These are phyloP conservation scores for Daedaleopsis sinensis DNA, from an alignment of 768 basidiomycete species.

Conservation along the genomic window DNA sequence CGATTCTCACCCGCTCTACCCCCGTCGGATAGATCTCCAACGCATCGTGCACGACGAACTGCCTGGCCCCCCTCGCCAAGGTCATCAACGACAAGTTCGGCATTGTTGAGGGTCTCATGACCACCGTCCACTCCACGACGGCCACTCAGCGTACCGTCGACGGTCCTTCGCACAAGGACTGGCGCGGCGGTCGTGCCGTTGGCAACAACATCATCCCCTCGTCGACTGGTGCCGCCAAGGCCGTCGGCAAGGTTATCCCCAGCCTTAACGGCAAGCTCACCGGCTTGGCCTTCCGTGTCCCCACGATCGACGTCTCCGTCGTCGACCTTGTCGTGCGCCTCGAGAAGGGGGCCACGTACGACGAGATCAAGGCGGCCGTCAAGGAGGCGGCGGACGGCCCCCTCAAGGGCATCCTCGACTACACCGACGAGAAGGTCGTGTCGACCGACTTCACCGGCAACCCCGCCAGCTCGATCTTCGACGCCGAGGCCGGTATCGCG, in stretches of 20 bases:
- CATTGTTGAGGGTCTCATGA: slow-evolving; percentile 97
- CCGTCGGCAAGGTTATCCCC: slow-evolving; percentile 98
- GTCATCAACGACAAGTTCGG: slow-evolving; percentile 96
- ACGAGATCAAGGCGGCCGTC: slow-evolving; percentile 85
- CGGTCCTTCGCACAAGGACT: slow-evolving; percentile 93
- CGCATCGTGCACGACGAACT: slow-evolving; percentile 99
- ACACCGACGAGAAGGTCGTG: slow-evolving; percentile 93
- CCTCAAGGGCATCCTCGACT: slow-evolving; percentile 77
- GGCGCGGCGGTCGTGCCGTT: slow-evolving; percentile 95
- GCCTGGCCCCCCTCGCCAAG: slow-evolving; percentile 98
- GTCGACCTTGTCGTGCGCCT: slow-evolving; percentile 95
- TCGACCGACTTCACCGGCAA: slow-evolving; percentile 91
- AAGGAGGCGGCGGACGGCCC: slow-evolving; percentile 75
- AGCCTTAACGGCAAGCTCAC: slow-evolving; percentile 96
- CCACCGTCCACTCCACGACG: slow-evolving; percentile 96
- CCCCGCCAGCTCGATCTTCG: slow-evolving; percentile 86
- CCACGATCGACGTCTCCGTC: slow-evolving; percentile 94
- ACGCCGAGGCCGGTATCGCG: slow-evolving; percentile 90
- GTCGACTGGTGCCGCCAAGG: slow-evolving; percentile 98
- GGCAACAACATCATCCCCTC: slow-evolving; percentile 99
- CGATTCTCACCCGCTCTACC: slow-evolving; percentile 9
- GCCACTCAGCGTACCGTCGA: slow-evolving; percentile 96
- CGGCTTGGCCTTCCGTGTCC: slow-evolving; percentile 96
- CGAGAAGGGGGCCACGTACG: slow-evolving; percentile 84
- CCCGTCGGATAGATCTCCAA: slow-evolving; percentile 76